Evolutionary conservation across 2,329 filamentous ascomycete species (phyloP), one percentile per base, ranked within the genome.

Genomic region (Mollisia scopiformis): DNA sequence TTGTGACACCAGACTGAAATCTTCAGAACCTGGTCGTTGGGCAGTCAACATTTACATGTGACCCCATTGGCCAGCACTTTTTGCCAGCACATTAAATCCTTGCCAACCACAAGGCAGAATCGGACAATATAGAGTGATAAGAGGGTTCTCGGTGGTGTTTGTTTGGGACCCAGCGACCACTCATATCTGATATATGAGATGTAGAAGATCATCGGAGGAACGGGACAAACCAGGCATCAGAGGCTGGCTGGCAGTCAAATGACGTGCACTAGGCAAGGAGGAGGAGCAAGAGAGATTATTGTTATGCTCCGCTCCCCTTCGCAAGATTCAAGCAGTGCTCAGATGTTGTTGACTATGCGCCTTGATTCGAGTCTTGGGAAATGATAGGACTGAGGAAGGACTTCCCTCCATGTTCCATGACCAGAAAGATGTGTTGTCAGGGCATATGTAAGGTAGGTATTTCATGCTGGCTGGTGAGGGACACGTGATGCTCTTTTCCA

Each of bases 11-110:
- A 53, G 19, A 53, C 33, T 14, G 28, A 23, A 37, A 21, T 37
- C 37, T n/a, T 54, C 37, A 27, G 23, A 49, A 35, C 21, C 30
- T 7, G 19, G 21, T 53, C 27, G 53, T 60, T 60, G 52, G 58
- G 58, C 52, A 51, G 52, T 43, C 58, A 47, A 16, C 23, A 37
- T 39, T 54, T 37, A 28, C 47, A 51, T 51, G 52, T 47, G 28
- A 33, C 47, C 14, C 57, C 53, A 66, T 66, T 65, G 61, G 61
- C 21, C 37, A 25, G 41, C 37, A 25, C n/a, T 14, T 25, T 39
- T 47, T 66, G 65, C 63, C 65, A 68, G 60, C 67, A 67, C 64
- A 68, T 62, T 62, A 59, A 46, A 63, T 55, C 65, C 66, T 64
- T 65, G 64, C 55, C 35, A 55, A 58, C 58, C 58, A 62, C 59